Evolutionary conservation across 2,329 filamentous ascomycete species (phyloP).

Genomic region (Lasiodiplodia theobromae): DNA sequence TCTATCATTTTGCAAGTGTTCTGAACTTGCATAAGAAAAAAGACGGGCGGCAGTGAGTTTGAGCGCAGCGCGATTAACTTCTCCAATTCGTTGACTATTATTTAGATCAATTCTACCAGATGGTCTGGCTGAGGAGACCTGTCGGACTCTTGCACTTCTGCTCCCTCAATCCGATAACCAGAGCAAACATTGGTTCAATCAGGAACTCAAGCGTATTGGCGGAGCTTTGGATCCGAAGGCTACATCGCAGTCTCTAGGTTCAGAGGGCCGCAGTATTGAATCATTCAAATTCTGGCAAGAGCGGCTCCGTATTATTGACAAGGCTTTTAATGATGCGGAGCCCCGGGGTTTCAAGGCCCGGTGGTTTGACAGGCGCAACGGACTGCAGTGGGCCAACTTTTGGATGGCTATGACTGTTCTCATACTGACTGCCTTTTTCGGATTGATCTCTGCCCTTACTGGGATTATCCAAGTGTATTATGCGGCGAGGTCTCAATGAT

Average conservation of each 20-base stretch:
- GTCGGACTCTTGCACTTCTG: neutral
- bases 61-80: accelerated
- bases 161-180: neutral
- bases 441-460: neutral
- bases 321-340: neutral
- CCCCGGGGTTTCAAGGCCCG: neutral
- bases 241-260: neutral
- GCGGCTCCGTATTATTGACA: neutral
- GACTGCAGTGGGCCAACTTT: conserved; percentile 2
- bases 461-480: conserved; percentile 4
- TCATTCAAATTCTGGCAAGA: neutral
- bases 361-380: conserved; percentile 7
- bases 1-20: neutral
- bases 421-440: neutral
- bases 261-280: neutral
- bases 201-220: neutral
- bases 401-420: conserved; percentile 6
- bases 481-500: neutral
- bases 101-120: neutral
- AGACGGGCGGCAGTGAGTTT: neutral
- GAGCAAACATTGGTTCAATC: neutral
- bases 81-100: neutral
- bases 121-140: neutral
- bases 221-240: neutral
- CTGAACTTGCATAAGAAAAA: neutral